Evolutionary conservation across 2,329 filamentous ascomycete genomes (phyloP).

Genomic region (Cercospora citrullina): DNA sequence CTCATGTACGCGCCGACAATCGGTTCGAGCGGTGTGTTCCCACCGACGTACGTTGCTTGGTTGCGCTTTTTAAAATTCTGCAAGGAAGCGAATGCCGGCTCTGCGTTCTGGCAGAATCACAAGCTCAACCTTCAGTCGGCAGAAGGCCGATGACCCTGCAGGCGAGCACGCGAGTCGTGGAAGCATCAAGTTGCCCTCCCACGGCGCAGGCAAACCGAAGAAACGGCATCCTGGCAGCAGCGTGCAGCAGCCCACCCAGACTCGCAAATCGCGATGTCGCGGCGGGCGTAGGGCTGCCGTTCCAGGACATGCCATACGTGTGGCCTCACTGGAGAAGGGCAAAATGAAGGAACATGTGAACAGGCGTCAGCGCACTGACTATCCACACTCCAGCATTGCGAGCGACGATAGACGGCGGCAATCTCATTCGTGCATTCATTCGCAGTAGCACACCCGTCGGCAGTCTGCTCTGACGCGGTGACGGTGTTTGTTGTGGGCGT

Average conservation of each 20-base stretch:
- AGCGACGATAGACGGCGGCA: background rate
- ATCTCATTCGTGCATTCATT: background rate
- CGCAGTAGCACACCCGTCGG: background rate
- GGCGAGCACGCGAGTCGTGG: conserved; percentile 17
- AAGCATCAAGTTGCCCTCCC: conserved; percentile 5
- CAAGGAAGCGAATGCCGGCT: conserved; percentile 15
- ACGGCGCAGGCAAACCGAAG: conserved; percentile 15
- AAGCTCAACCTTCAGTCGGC: conserved; percentile 21
- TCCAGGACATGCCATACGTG: background rate
- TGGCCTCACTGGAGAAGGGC: background rate
- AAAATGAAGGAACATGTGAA: background rate
- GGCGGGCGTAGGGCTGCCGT: conserved; percentile 1
- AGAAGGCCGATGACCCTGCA: conserved; percentile 14
- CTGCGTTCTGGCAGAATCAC: background rate
- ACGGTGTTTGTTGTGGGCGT: conserved; percentile 20
- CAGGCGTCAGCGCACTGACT: background rate
- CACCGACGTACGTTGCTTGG: background rate
- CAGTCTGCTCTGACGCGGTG: background rate
- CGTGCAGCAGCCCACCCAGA: background rate
- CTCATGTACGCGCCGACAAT: conserved; percentile 15
- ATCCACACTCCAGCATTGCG: background rate
- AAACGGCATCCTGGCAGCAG: background rate
- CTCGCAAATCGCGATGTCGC: background rate
- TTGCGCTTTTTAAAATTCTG: conserved; percentile 22
- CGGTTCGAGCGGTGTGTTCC: conserved; percentile 15